A percentile compares a stretch with the other conserved stretches of the same genome.
These are phyloP conservation scores for Colletotrichum tamarilloi DNA, from an alignment of 2,329 filamentous ascomycete genomes.

Conservation along the genomic window DNA sequence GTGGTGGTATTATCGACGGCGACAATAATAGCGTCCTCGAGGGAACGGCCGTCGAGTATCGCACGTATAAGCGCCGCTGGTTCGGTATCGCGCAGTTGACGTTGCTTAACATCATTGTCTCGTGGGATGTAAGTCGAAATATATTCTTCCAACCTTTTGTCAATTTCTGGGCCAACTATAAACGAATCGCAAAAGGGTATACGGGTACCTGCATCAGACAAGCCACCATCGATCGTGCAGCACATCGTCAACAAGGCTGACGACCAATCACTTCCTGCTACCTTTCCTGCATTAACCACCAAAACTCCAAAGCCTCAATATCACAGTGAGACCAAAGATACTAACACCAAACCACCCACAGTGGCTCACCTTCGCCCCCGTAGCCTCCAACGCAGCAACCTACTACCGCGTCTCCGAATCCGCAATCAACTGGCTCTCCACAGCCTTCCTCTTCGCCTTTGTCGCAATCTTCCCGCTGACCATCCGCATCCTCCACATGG, in stretches of 20 bases:
- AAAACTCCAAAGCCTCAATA: background rate
- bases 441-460: conserved; percentile 87
- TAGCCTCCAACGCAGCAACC: conserved; percentile 76
- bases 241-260: background rate
- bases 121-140: conserved; percentile 84
- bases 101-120: conserved; percentile 90
- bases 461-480: conserved; percentile 76
- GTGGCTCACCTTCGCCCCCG: conserved; percentile 94
- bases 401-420: conserved; percentile 83
- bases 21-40: conserved; percentile 41
- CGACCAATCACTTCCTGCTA: background rate
- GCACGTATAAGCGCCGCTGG: conserved; percentile 85
- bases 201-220: background rate
- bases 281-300: background rate
- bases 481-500: conserved; percentile 82
- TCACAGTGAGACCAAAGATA: background rate
- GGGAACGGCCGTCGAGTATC: conserved; percentile 47
- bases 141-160: background rate
- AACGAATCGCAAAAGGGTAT: background rate
- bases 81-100: conserved; percentile 87
- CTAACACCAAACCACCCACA: conserved; percentile 45
- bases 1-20: conserved; percentile 37
- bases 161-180: background rate
- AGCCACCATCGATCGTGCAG: background rate
- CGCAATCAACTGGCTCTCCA: conserved; percentile 93